phyloP scores from a whole-genome alignment of 164 flowering plant genomes.

The Santalum album region DNA sequence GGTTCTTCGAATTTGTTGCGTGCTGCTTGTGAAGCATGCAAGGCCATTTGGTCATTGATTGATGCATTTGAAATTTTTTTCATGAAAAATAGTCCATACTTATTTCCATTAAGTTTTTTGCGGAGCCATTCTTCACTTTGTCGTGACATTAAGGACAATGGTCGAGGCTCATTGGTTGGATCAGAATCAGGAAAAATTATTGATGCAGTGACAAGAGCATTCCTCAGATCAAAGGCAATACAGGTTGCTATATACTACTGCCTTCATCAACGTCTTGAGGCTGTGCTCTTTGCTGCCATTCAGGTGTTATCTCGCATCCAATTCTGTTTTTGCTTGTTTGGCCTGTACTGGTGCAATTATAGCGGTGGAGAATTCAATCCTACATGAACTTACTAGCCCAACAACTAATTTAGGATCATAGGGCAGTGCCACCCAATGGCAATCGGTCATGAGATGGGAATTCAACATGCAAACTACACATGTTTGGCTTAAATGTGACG shows the following conservation, averaged over 20 bases:
- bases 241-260: constrained; percentile 72
- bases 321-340: too few species aligned
- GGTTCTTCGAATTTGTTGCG: constrained; percentile 67
- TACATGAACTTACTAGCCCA: too few species aligned
- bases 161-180: constrained; percentile 27
- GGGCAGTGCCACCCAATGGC: too few species aligned
- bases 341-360: too few species aligned
- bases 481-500: too few species aligned
- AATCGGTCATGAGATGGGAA: too few species aligned
- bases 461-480: too few species aligned
- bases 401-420: too few species aligned
- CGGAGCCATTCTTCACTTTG: constrained; percentile 30
- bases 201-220: constrained; percentile 49
- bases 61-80: constrained; percentile 54
- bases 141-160: constrained; percentile 40
- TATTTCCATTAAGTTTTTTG: constrained; percentile 55
- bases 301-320: constrained; percentile 36
- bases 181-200: constrained; percentile 42
- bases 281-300: constrained; percentile 41
- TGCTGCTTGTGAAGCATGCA: constrained; percentile 82
- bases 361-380: too few species aligned
- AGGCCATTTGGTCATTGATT: constrained; percentile 74
- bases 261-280: constrained; percentile 66
- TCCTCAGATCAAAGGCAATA: constrained; percentile 58
- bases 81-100: constrained; percentile 26